Base-by-base conservation (phyloP, 2,329 filamentous ascomycete species). In the Calonectria leucothoes region DNA sequence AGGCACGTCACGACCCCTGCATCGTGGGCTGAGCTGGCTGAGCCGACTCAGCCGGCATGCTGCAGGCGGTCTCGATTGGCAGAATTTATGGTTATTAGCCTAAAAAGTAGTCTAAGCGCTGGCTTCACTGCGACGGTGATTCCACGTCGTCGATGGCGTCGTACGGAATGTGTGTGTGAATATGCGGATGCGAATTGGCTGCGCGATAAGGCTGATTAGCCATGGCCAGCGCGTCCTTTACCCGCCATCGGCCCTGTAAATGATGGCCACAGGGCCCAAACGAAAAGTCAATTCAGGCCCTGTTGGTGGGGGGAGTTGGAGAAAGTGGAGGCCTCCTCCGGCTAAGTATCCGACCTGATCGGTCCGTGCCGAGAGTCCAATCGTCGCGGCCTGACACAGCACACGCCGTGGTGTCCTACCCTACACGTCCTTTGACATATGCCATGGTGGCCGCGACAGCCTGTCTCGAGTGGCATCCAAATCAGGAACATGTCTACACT, bases 321-420 rank as follows among this genome's bases (percentile, higher is more conserved):
- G 55, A 39, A 61, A 37, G 55, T 61, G 55, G 55, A 61, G 55
- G 55, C 55, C 55, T 61, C 55, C n/a, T 39, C 35, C 35, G 55
- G 55, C 12, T 37, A 27, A 61, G 31, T 37, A 37, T 37, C 33
- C 25, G 31, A 27, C 49, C 31, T 33, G 55, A 59, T 59, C 55
- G 55, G 55, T 59, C 33, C 55, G 55, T 37, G 55, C 55, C 55
- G 55, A 59, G 55, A 59, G 29, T 15, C 55, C 33, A 59, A 59
- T 61, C 2, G 37, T 27, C 14, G 33, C 23, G 35, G 17, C 33
- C 15, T 27, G 6, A 14, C n/a, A 27, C 14, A 15, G 39, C 55
- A 61, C 55, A 12, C 17, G 55, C n/a, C 11, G 23, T 45, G 20
- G 3, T 12, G 6, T 11, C 33, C 14, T 61, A 61, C 55, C 55